These are phyloP conservation scores for Marchantia paleacea DNA, from an alignment of 225 moss, liverwort and hornwort species.

Conservation along the genomic window DNA sequence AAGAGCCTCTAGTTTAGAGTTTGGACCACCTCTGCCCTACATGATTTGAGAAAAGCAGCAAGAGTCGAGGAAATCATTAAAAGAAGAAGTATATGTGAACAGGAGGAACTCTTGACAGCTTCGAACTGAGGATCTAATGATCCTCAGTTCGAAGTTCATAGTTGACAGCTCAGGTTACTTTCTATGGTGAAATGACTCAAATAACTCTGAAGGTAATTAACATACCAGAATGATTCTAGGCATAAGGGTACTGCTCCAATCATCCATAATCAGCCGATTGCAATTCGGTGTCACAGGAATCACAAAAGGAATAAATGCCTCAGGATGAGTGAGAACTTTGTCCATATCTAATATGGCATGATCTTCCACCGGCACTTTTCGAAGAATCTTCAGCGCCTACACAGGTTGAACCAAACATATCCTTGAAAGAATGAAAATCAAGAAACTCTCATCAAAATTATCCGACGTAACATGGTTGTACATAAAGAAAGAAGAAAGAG, in stretches of 20 bases:
- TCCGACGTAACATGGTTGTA: background rate
- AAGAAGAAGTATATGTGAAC: too few relatives aligned
- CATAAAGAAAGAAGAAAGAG: background rate
- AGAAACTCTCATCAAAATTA: background rate
- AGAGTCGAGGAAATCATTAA: too few relatives aligned
- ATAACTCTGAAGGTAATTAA: background rate
- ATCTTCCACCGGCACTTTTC: slow-evolving; percentile 52
- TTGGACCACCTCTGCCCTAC: slow-evolving; percentile 30
- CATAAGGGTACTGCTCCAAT: slow-evolving; percentile 55
- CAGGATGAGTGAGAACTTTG: slow-evolving; percentile 52
- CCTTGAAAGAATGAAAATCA: background rate
- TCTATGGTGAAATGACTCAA: too few relatives aligned
- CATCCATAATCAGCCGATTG: slow-evolving; percentile 66
- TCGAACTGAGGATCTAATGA: too few relatives aligned
- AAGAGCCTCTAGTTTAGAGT: slow-evolving; percentile 34
- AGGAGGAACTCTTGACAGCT: too few relatives aligned
- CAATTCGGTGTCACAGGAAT: slow-evolving; percentile 81
- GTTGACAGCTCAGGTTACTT: too few relatives aligned
- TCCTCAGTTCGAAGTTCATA: too few relatives aligned
- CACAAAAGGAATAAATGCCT: slow-evolving; percentile 50
- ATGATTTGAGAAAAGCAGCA: background rate
- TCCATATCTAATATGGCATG: slow-evolving; percentile 62
- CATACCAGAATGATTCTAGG: slow-evolving; percentile 48
- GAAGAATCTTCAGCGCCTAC: slow-evolving; percentile 62
- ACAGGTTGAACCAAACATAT: background rate